Conservation (phyloP, 2,329 filamentous ascomycete species). For the Leptographium radiaticola region DNA sequence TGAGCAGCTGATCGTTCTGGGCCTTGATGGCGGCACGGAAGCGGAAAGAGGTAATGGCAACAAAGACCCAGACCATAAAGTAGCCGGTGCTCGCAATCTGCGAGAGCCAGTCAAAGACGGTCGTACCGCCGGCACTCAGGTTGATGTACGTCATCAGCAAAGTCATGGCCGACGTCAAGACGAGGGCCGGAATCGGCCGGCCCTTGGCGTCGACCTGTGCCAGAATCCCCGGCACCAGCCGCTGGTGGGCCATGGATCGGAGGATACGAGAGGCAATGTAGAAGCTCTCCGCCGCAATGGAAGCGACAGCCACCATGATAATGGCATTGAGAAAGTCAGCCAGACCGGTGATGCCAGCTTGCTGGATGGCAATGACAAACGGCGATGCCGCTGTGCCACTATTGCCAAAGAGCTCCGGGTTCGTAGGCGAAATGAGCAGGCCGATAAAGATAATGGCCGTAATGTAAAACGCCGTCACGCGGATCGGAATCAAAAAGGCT, state of each 20-base stretch:
- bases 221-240: slow-evolving; percentile 42
- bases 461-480: slow-evolving; percentile 29
- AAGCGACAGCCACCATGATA: slow-evolving; percentile 44
- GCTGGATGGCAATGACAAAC: slow-evolving; percentile 43
- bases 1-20: slow-evolving; percentile 1
- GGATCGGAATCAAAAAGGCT: slow-evolving; percentile 55
- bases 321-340: slow-evolving; percentile 45
- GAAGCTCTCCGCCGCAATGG: slow-evolving; percentile 44
- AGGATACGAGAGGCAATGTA: slow-evolving; percentile 46
- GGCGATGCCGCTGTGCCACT: slow-evolving; percentile 34
- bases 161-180: slow-evolving; percentile 15
- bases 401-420: slow-evolving; percentile 30
- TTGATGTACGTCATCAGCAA: slow-evolving; percentile 27
- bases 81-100: slow-evolving; percentile 6
- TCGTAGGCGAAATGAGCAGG: slow-evolving; percentile 32
- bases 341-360: slow-evolving; percentile 36
- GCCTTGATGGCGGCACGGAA: slow-evolving; percentile 4
- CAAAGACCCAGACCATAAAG: slow-evolving; percentile 6
- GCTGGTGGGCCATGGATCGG: slow-evolving; percentile 42
- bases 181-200: slow-evolving; percentile 37
- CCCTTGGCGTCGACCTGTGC: slow-evolving; percentile 43
- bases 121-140: slow-evolving; percentile 27
- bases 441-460: slow-evolving; percentile 37
- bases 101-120: slow-evolving; percentile 50
- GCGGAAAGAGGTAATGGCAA: slow-evolving; percentile 3